Base-by-base conservation (phyloP, 768 basidiomycete genomes). In the Tricholoma sp. region DNA sequence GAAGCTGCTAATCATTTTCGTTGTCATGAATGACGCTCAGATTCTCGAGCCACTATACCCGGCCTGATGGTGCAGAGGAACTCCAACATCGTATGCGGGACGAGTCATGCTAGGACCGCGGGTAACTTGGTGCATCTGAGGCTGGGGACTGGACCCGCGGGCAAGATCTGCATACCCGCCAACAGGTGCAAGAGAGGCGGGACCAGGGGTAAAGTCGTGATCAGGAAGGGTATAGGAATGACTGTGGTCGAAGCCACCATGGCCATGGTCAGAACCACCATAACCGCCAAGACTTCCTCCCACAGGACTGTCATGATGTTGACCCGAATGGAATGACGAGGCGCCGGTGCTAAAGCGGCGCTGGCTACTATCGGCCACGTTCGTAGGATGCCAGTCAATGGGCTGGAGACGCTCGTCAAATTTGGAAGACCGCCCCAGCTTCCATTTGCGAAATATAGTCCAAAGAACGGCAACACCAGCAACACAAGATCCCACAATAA, bases 371-470 rank as follows among this genome's bases (percentile, higher is more conserved):
- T 81, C 78, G 7, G 79, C 79, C 3, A 73, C 73, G 53, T 66
- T 72, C 45, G 80, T 78, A n/a, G 89, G 89, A 66, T 88, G 83
- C 90, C 89, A 94, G 74, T 92, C 85, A 66, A 94, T 91, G 58
- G 93, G 91, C 57, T 88, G 83, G 75, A 95, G 82, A 61, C 91
- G 89, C 59, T 85, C 83, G 63, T 91, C 88, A 68, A 94, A 94
- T 63, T 82, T 80, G 65, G 82, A 78, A 31, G 91, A 93, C 56
- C 88, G 83, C 53, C 82, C 84, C 66, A 94, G 85, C 74, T 93
- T 92, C 88, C 90, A 93, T 71, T 94, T 93, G 75, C 92, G 87
- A 77, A 94, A 89, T 66, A 92, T 73, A 49, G 91, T 94, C 92
- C 92, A 95, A 59, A 88, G 76, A 62, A 93, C 83, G 55, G 80